Evolutionary conservation across 306 rosid species (phyloP).

Genomic region (Mucuna pruriens): DNA sequence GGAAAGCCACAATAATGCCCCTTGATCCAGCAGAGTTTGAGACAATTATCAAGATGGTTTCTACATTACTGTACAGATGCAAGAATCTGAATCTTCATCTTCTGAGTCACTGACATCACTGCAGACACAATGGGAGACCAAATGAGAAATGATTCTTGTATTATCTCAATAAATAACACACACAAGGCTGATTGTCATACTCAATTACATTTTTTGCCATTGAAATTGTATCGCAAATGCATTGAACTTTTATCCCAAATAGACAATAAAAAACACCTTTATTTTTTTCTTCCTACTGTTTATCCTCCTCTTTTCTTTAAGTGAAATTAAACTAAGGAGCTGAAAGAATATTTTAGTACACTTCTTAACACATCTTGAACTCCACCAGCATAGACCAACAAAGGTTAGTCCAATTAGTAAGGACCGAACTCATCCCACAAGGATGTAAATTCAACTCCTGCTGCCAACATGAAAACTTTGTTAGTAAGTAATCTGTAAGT

Average conservation of each 20-base stretch:
- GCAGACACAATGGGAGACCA: constrained; percentile 52
- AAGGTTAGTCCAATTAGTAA: no score
- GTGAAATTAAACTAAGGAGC: neutral
- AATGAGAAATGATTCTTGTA: constrained; percentile 23
- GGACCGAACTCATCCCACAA: no score
- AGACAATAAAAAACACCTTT: neutral
- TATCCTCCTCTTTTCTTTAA: neutral
- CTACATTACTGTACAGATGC: constrained; percentile 83
- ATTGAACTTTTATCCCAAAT: constrained; percentile 14
- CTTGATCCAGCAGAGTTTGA: constrained; percentile 51
- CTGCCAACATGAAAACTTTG: no score
- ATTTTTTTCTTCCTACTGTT: neutral
- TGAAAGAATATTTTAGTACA: neutral
- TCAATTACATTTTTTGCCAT: constrained; percentile 6
- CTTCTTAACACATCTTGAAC: neutral
- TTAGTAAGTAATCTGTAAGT: no score
- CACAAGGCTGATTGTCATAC: constrained; percentile 8
- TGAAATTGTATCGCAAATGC: constrained; percentile 17
- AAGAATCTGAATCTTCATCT: constrained; percentile 75
- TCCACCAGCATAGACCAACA: neutral
- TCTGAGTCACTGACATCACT: constrained; percentile 84
- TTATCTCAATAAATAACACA: constrained; percentile 19
- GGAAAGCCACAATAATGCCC: constrained; percentile 37
- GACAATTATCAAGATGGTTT: constrained; percentile 46
- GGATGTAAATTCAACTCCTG: no score